These are phyloP conservation scores for Jasminum sambac DNA, from an alignment of 257 asterid species.

Conservation along the genomic window DNA sequence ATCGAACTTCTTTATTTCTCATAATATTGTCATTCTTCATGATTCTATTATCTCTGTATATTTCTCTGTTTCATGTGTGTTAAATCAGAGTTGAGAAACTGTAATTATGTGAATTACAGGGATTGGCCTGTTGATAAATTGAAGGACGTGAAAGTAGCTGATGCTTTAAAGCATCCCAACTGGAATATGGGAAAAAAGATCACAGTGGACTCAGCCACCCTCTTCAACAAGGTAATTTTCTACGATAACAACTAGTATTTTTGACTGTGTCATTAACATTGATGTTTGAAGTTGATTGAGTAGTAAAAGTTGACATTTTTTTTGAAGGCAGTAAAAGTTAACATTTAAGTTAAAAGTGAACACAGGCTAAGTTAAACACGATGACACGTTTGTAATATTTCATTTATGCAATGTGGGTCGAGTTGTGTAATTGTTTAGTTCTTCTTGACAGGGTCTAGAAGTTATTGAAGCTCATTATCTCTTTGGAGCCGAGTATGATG, in stretches of 20 bases:
- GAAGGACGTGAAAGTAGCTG: slow-evolving; percentile 96
- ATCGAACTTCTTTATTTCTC: not conserved
- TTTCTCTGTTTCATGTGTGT: not conserved
- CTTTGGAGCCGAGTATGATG: slow-evolving; percentile 88
- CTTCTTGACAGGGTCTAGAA: slow-evolving; percentile 73
- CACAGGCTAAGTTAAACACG: not conserved
- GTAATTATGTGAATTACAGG: slow-evolving; percentile 40
- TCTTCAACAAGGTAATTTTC: slow-evolving; percentile 79
- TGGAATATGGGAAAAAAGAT: slow-evolving; percentile 99
- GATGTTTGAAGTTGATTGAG: no score
- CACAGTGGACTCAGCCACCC: slow-evolving; percentile 98
- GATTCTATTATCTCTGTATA: not conserved
- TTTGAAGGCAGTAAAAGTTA: no score
- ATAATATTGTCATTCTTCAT: slow-evolving; percentile 3
- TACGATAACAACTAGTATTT: no score
- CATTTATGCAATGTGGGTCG: not conserved
- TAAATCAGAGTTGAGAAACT: slow-evolving; percentile 2
- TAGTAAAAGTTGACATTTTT: no score
- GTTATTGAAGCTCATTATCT: slow-evolving; percentile 99
- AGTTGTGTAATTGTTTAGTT: slow-evolving; percentile 1
- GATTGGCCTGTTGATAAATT: slow-evolving; percentile 91
- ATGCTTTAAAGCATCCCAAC: slow-evolving; percentile 98
- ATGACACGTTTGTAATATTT: not conserved
- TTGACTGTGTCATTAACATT: no score
- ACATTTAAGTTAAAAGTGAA: no score